These are phyloP conservation scores for Colletotrichum karsti DNA, from an alignment of 2,329 filamentous ascomycete species.

Conservation along the genomic window DNA sequence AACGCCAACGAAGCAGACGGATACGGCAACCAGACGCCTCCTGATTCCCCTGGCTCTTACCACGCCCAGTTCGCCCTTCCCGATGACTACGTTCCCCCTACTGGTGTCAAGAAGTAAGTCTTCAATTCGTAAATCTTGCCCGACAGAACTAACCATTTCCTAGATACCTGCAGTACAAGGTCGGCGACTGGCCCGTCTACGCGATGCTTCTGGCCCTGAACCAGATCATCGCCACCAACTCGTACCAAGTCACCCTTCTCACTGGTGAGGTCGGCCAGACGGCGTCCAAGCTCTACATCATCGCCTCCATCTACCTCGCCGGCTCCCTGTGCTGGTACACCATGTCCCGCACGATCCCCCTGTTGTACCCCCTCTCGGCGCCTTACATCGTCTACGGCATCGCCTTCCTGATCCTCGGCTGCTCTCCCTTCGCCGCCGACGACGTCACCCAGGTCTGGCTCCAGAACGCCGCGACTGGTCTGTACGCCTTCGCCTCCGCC, in stretches of 20 bases:
- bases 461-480: constrained; percentile 67
- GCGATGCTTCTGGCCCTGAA: constrained; percentile 68
- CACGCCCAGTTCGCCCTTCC: constrained; percentile 66
- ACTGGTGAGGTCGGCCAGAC: constrained; percentile 70
- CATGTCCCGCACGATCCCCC: constrained; percentile 65
- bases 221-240: constrained; percentile 72
- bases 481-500: constrained; percentile 70
- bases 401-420: constrained; percentile 69
- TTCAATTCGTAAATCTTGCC: not conserved
- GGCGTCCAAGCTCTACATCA: constrained; percentile 66
- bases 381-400: constrained; percentile 71
- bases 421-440: constrained; percentile 61
- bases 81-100: constrained; percentile 63
- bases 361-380: constrained; percentile 63
- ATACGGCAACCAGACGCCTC: constrained; percentile 16
- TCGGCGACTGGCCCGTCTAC: constrained; percentile 72
- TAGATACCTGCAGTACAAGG: constrained; percentile 54
- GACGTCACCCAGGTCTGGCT: constrained; percentile 51
- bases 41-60: constrained; percentile 37
- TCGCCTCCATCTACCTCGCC: constrained; percentile 66
- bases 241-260: constrained; percentile 74
- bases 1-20: not conserved
- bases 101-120: constrained; percentile 58
- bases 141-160: not conserved
- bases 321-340: constrained; percentile 71